phyloP scores from a whole-genome alignment of 805 yeast genomes.

The Yarrowia sp. region DNA sequence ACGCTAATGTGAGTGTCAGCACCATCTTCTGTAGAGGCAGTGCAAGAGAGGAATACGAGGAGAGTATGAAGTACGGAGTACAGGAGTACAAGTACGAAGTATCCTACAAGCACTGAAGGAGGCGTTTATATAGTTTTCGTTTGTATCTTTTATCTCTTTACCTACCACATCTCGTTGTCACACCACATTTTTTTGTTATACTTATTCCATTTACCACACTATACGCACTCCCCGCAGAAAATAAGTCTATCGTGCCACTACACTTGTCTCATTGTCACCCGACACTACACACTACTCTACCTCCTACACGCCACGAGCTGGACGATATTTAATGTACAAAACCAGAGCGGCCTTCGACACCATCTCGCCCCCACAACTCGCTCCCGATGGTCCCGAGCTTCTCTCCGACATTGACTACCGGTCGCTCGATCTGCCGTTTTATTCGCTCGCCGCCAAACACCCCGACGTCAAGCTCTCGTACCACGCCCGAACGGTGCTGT shows the following conservation, averaged over 20 bases:
- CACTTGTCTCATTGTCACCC: constrained; percentile 1
- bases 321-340: constrained; percentile 34
- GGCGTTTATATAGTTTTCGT: too few species aligned
- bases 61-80: too few species aligned
- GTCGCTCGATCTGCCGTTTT: constrained; percentile 37
- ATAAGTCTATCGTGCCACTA: constrained; percentile 24
- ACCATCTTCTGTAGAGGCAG: neutral
- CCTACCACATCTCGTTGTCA: too few species aligned
- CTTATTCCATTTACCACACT: too few species aligned
- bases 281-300: neutral
- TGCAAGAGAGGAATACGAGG: neutral
- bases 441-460: constrained; percentile 37
- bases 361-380: constrained; percentile 32
- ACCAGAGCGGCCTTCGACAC: constrained; percentile 39
- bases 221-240: constrained; percentile 29
- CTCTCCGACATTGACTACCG: constrained; percentile 37
- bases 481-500: constrained; percentile 29
- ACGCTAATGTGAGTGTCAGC: neutral
- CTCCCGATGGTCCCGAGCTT: constrained; percentile 22
- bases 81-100: too few species aligned
- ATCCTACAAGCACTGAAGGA: too few species aligned
- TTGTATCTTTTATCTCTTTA: too few species aligned
- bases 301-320: neutral
- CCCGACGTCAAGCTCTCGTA: constrained; percentile 34
- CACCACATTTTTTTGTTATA: too few species aligned